Conservation (phyloP, 2,329 filamentous ascomycete species). For the Trichoderma sp. region DNA sequence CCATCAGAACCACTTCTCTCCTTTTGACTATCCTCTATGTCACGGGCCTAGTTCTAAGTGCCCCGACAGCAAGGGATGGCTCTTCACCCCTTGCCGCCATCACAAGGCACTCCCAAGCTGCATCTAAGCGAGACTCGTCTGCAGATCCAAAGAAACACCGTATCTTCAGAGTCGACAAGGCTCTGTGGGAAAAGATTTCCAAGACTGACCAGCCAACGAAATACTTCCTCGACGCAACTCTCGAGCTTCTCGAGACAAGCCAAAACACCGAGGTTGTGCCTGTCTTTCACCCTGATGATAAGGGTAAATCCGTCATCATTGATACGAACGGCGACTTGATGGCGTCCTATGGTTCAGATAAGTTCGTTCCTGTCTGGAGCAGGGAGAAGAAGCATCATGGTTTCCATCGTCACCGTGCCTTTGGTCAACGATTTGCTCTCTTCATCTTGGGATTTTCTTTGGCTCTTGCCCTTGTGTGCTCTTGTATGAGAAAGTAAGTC, state of each 20-base stretch:
- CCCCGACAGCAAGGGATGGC: not conserved
- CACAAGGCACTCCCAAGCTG: not conserved
- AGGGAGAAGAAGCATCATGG: not conserved
- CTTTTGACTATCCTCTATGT: conserved; percentile 16
- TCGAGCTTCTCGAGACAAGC: conserved; percentile 17
- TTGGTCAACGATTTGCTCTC: conserved; percentile 22
- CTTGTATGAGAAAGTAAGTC: conserved; percentile 23
- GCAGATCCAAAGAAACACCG: not conserved
- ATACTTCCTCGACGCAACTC: conserved; percentile 16
- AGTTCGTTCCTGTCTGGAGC: conserved; percentile 16
- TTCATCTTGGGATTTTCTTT: conserved; percentile 23
- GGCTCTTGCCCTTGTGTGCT: conserved; percentile 20
- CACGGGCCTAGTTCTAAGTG: conserved; percentile 14
- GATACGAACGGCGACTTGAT: conserved; percentile 24
- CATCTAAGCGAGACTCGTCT: not conserved
- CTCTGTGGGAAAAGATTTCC: not conserved
- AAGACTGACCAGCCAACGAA: not conserved
- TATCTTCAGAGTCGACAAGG: conserved; percentile 18
- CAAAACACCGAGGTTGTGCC: conserved; percentile 12
- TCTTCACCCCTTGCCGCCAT: not conserved
- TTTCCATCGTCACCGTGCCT: not conserved
- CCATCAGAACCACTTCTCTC: not conserved
- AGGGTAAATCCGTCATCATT: conserved; percentile 17
- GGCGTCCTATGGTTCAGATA: conserved; percentile 11
- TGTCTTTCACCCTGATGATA: conserved; percentile 19